These are phyloP conservation scores for Suillus variegatus DNA, from an alignment of 768 basidiomycete genomes.

Conservation along the genomic window DNA sequence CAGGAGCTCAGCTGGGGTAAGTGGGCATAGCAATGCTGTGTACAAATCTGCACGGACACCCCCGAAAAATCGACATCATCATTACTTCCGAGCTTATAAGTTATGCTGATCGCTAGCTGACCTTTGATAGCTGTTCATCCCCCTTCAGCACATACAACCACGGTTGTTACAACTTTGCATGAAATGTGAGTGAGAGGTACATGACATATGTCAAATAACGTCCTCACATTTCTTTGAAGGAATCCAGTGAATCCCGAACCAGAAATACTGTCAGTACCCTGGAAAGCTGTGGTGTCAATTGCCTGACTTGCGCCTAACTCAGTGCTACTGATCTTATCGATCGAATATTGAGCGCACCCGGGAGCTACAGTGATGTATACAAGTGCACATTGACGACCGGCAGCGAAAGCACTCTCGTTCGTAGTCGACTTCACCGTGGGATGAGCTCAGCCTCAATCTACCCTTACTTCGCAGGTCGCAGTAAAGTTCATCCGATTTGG, in stretches of 20 bases:
- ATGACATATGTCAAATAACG: background rate
- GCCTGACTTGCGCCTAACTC: background rate
- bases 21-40: too few species aligned
- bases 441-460: background rate
- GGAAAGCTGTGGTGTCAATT: too few species aligned
- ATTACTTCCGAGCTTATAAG: too few species aligned
- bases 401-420: background rate
- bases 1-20: too few species aligned
- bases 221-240: background rate
- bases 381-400: background rate
- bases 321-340: background rate
- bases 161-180: background rate
- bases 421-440: background rate
- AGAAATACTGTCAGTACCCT: background rate
- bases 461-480: background rate
- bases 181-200: background rate
- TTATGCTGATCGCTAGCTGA: background rate
- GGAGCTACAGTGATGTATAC: background rate
- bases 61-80: too few species aligned
- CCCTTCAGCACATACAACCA: background rate
- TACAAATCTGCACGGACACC: too few species aligned
- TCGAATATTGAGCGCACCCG: background rate
- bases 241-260: background rate
- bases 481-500: conserved; percentile 1
- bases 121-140: background rate